These are phyloP conservation scores for Dalbergia cochinchinensis DNA, from an alignment of 306 rosid species.

Conservation along the genomic window DNA sequence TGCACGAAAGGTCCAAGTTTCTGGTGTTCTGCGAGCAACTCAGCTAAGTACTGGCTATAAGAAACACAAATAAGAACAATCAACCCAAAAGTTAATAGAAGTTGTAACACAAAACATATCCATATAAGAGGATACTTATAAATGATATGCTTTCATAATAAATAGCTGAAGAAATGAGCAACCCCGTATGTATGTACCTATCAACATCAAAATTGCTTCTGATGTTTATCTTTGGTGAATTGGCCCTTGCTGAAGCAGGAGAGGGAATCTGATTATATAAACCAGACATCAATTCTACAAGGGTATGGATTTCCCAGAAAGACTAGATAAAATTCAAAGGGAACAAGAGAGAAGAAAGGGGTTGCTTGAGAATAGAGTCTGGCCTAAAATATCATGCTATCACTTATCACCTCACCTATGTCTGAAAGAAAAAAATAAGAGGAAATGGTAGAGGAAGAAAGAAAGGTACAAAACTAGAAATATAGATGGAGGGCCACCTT, in stretches of 20 bases:
- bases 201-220: constrained; percentile 63
- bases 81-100: constrained; percentile 42
- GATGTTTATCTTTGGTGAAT: constrained; percentile 61
- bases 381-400: constrained; percentile 32
- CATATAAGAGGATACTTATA: not conserved
- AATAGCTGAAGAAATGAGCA: constrained; percentile 36
- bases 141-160: constrained; percentile 18
- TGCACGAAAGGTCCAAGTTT: constrained; percentile 68
- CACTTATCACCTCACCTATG: constrained; percentile 34
- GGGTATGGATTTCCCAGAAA: constrained; percentile 28
- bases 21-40: constrained; percentile 64
- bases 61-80: constrained; percentile 39
- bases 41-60: constrained; percentile 64
- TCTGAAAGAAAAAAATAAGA: constrained; percentile 22
- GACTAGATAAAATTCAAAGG: constrained; percentile 32
- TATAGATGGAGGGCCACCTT: constrained; percentile 55
- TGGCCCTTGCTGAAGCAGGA: constrained; percentile 60
- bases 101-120: not conserved
- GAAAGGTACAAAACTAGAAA: constrained; percentile 50
- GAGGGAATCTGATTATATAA: constrained; percentile 62
- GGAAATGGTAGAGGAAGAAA: constrained; percentile 41
- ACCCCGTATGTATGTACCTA: constrained; percentile 45
- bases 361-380: constrained; percentile 25
- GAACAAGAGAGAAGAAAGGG: constrained; percentile 18
- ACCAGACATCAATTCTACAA: constrained; percentile 61